Base-by-base conservation (phyloP, 2,329 filamentous ascomycete genomes). In the Phialophora tarda region DNA sequence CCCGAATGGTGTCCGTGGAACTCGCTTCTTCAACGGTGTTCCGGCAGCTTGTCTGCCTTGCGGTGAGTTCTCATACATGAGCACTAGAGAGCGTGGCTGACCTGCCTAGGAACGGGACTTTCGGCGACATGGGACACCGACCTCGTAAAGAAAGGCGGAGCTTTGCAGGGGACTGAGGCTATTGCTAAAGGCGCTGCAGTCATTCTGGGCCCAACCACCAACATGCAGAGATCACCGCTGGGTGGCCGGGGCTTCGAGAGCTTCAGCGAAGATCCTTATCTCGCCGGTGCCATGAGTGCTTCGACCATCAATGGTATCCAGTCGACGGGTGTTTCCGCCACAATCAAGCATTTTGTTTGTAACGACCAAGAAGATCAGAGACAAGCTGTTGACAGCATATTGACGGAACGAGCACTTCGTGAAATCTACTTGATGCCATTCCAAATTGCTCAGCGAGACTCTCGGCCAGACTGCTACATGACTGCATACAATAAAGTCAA, bases 171-270 rank as follows among this genome's bases (percentile, higher is more conserved):
- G 12, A 82, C 88, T 12, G 91, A 95, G 77, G 83, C 85, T 26
- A 90, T 88, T 72, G 89, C 90, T 21, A 88, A 91, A 73, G 90
- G 90, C 5, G 89, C 90, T 30, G 85, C 92, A 66, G 85, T 93
- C 38, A 82, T 93, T 4, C 83, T 94, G 8, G 91, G 89, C 0
- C 91, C 91, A 1, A 93, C 91, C 0, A 88, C 93, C 38, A 93
- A 91, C 79, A 89, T 92, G 82, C 91, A 95, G 73, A 86, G 92
- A 17, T 91, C 91, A 58, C 92, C 92, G 0, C 83, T 95, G 0
- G 91, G 91, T n/a, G 92, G 92, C 21, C 85, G 92, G 66, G 93
- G 93, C 70, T 96, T 95, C 71, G 92, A 96, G 78, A 93, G 91
- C 0, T 95, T 93, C 76, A 92, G 90, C 0, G 92, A 95, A 76